Evolutionary conservation across 192 early-diverging fungal genomes (phyloP).

Genomic region (Coemansia sp.): DNA sequence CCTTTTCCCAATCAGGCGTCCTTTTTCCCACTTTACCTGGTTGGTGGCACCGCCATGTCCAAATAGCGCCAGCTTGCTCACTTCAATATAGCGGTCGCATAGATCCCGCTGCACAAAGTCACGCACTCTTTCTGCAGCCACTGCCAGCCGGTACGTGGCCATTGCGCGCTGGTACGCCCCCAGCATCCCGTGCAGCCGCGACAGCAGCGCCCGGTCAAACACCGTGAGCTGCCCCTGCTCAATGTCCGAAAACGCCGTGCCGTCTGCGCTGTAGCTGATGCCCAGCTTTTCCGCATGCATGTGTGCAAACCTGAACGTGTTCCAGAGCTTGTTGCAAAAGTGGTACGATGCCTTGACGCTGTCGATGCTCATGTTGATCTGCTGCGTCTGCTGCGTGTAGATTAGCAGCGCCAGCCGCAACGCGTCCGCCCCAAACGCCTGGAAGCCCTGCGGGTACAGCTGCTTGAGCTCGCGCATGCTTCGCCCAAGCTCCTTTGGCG

Average conservation of each 20-base stretch:
- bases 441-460: slow-evolving; percentile 89
- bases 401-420: slow-evolving; percentile 67
- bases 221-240: slow-evolving; percentile 56
- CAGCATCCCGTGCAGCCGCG: slow-evolving; percentile 73
- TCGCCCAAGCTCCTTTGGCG: slow-evolving; percentile 69
- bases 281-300: slow-evolving; percentile 30
- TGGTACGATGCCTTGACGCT: slow-evolving; percentile 81
- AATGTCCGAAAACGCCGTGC: slow-evolving; percentile 21
- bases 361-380: slow-evolving; percentile 91
- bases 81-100: slow-evolving; percentile 94
- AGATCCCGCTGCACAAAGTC: slow-evolving; percentile 88
- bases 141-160: slow-evolving; percentile 67
- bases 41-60: slow-evolving; percentile 50
- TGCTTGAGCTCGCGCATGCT: slow-evolving; percentile 62
- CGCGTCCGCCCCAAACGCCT: slow-evolving; percentile 87
- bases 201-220: slow-evolving; percentile 82
- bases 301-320: slow-evolving; percentile 64
- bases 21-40: slow-evolving; percentile 48
- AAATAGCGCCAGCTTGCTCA: slow-evolving; percentile 78
- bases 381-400: slow-evolving; percentile 76
- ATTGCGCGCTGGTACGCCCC: slow-evolving; percentile 64
- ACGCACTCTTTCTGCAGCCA: slow-evolving; percentile 75
- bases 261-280: neutral
- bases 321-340: slow-evolving; percentile 98
- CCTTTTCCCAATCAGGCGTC: too few species aligned